Conservation (phyloP, 176 grass and related monocot genomes). For the Triticum urartu region DNA sequence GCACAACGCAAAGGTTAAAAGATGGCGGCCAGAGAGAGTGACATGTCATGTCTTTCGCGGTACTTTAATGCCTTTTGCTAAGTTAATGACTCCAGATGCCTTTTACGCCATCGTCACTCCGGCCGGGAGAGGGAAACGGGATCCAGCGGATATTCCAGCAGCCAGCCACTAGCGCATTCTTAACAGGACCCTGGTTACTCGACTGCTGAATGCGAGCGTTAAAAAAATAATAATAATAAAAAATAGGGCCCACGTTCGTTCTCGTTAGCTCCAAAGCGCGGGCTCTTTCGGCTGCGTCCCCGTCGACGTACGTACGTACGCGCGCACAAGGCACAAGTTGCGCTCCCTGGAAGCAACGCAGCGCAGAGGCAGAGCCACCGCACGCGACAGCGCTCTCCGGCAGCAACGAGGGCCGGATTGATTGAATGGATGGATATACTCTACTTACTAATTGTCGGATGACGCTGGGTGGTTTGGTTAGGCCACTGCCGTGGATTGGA, state of each 20-base stretch:
- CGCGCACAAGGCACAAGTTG: neutral
- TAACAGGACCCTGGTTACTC: neutral
- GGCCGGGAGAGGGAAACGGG: neutral
- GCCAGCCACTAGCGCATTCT: neutral
- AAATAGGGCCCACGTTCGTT: neutral
- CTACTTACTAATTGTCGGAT: neutral
- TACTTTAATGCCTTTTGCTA: neutral
- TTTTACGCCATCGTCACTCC: neutral
- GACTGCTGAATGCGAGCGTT: too few relatives aligned
- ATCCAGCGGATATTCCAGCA: slow-evolving; percentile 31
- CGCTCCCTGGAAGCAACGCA: neutral
- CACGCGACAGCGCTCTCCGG: neutral
- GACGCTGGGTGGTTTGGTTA: neutral
- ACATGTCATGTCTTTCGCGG: neutral
- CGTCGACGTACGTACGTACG: neutral
- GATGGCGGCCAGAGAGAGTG: neutral
- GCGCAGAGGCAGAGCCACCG: neutral
- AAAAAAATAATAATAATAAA: too few relatives aligned
- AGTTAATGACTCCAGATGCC: neutral
- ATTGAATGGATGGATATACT: too few relatives aligned
- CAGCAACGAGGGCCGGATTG: neutral
- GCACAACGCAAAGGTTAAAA: neutral
- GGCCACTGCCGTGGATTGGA: neutral
- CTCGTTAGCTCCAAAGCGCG: neutral
- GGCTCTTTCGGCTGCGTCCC: slow-evolving; percentile 13